Conservation (phyloP, 2,329 filamentous ascomycete genomes). For the Scedosporium aurantiacum region DNA sequence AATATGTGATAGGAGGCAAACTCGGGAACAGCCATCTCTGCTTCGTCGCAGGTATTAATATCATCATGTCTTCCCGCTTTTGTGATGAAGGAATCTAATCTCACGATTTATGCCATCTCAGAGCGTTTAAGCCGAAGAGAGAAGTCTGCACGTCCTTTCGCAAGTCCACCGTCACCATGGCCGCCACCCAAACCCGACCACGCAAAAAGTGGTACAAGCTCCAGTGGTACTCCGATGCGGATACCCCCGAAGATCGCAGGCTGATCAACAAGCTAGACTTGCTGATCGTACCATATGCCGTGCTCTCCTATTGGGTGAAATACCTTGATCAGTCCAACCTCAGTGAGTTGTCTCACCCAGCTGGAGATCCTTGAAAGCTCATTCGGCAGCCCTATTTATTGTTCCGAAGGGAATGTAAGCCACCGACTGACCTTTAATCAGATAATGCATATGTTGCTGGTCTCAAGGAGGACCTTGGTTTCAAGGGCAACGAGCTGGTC, state of each 20-base stretch:
- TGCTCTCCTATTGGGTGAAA: conserved; percentile 17
- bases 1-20: too few species aligned
- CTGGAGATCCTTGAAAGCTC: too few species aligned
- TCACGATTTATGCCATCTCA: not conserved
- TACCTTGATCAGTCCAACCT: conserved; percentile 17
- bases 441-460: conserved; percentile 43
- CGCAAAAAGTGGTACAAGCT: conserved; percentile 4
- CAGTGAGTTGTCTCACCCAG: conserved; percentile 8
- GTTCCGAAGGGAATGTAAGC: not conserved
- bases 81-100: not conserved
- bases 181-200: not conserved
- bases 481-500: conserved; percentile 43
- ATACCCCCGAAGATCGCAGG: conserved; percentile 23
- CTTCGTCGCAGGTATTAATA: too few species aligned
- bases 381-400: not conserved
- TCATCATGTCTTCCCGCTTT: not conserved
- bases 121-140: not conserved
- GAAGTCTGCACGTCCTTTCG: not conserved
- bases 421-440: not conserved
- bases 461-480: conserved; percentile 37
- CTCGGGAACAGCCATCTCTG: too few species aligned
- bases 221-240: conserved; percentile 37
- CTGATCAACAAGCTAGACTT: conserved; percentile 45
- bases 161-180: not conserved
- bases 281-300: conserved; percentile 26